These are phyloP conservation scores for Rhodotorula babjevae DNA, from an alignment of 768 basidiomycete species.

Conservation along the genomic window DNA sequence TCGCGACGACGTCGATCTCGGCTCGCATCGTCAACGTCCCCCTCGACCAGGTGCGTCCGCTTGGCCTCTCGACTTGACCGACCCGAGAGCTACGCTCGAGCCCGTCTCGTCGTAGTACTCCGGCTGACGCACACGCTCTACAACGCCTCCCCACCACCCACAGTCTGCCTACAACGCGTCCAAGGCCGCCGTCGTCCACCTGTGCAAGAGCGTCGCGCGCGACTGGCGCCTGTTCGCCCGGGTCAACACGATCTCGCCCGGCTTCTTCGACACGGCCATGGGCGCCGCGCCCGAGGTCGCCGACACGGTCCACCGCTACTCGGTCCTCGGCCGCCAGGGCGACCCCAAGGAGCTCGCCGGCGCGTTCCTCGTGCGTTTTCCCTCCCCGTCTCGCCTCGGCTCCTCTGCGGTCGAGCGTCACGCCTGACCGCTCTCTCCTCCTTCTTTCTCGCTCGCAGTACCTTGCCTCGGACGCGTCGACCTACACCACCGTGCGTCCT, in stretches of 20 bases:
- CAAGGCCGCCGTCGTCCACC: constrained; percentile 46
- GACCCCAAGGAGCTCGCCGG: constrained; percentile 35
- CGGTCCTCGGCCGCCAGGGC: constrained; percentile 38
- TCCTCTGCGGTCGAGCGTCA: not conserved
- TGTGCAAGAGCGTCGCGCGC: constrained; percentile 46
- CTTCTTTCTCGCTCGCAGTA: no score
- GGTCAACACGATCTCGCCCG: constrained; percentile 38
- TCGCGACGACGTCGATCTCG: constrained; percentile 41
- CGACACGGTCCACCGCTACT: constrained; percentile 16
- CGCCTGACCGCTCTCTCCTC: fast-evolving
- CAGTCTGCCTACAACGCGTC: constrained; percentile 45
- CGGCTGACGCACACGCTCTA: not conserved
- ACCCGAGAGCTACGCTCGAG: not conserved
- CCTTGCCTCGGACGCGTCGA: not conserved
- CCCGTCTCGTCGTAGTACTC: not conserved
- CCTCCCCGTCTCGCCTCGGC: not conserved
- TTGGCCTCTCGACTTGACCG: no score
- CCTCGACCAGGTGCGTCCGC: constrained; percentile 2
- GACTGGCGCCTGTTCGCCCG: constrained; percentile 44
- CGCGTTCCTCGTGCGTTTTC: constrained; percentile 44
- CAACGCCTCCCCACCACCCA: not conserved
- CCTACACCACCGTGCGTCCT: not conserved
- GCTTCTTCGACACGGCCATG: constrained; percentile 32
- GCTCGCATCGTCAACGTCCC: constrained; percentile 32
- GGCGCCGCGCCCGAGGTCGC: constrained; percentile 31